These are phyloP conservation scores for Thymus mandschuricus DNA, from an alignment of 257 asterid species.

Conservation along the genomic window DNA sequence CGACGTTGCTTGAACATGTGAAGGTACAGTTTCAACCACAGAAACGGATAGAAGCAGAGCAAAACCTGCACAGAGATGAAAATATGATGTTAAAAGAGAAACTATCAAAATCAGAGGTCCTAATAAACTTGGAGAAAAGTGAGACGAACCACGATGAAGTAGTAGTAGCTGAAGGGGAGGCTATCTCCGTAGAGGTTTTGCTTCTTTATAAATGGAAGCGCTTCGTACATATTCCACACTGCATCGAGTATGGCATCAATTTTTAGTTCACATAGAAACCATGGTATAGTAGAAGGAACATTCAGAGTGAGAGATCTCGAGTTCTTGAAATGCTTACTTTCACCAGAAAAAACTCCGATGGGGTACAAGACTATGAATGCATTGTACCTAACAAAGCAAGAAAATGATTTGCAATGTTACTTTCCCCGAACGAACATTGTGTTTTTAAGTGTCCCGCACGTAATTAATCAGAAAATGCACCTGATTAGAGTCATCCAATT, in stretches of 20 bases:
- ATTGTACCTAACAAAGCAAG: conserved; percentile 62
- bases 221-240: conserved; percentile 97
- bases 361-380: conserved; percentile 91
- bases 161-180: conserved; percentile 71
- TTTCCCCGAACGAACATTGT: neutral
- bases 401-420: conserved; percentile 10
- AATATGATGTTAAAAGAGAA: neutral
- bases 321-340: conserved; percentile 63
- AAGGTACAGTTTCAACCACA: conserved; percentile 92
- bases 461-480: conserved; percentile 38
- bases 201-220: conserved; percentile 75
- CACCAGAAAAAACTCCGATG: conserved; percentile 82
- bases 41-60: conserved; percentile 73
- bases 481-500: conserved; percentile 72
- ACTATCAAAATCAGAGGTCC: neutral
- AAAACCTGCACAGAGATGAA: conserved; percentile 52
- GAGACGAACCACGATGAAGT: conserved; percentile 55
- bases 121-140: neutral
- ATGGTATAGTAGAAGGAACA: neutral
- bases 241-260: conserved; percentile 22
- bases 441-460: neutral
- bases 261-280: neutral
- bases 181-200: conserved; percentile 63
- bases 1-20: conserved; percentile 87
- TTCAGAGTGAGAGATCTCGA: conserved; percentile 10